Conservation (phyloP, 2,329 filamentous ascomycete species). For the Colletotrichum sp. region DNA sequence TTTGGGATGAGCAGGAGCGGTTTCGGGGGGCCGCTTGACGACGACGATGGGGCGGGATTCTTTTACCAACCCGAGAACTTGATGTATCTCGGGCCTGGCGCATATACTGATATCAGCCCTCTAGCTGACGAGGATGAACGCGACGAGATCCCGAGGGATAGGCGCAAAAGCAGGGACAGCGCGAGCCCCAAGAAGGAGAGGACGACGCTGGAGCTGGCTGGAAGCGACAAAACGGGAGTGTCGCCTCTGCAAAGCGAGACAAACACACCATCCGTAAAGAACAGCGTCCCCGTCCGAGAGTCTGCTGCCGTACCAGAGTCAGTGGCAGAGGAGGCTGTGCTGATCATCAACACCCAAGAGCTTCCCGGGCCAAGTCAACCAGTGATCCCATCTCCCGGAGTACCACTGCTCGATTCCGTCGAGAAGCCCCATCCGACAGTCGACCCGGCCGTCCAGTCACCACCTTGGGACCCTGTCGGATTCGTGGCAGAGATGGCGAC, state of each 20-base stretch:
- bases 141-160: background rate
- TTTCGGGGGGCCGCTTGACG: constrained; percentile 26
- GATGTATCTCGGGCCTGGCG: constrained; percentile 56
- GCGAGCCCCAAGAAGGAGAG: background rate
- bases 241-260: constrained; percentile 30
- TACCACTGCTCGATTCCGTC: constrained; percentile 39
- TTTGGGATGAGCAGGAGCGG: constrained; percentile 21
- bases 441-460: constrained; percentile 27
- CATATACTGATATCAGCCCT: constrained; percentile 51
- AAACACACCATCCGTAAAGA: constrained; percentile 26
- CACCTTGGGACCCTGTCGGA: constrained; percentile 44
- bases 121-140: constrained; percentile 43
- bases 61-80: constrained; percentile 59
- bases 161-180: background rate
- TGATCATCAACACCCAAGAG: background rate
- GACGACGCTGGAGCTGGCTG: background rate
- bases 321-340: background rate
- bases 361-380: background rate
- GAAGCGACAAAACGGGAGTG: constrained; percentile 14
- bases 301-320: background rate
- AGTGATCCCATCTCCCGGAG: background rate
- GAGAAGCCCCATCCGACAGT: constrained; percentile 34
- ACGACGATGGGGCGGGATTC: constrained; percentile 35
- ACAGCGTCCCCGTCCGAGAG: constrained; percentile 25
- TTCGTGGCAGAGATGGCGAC: constrained; percentile 54